Evolutionary conservation across 2,329 filamentous ascomycete genomes (phyloP), one percentile per base, ranked within the genome.

Genomic region (Ophiocordyceps sinensis): DNA sequence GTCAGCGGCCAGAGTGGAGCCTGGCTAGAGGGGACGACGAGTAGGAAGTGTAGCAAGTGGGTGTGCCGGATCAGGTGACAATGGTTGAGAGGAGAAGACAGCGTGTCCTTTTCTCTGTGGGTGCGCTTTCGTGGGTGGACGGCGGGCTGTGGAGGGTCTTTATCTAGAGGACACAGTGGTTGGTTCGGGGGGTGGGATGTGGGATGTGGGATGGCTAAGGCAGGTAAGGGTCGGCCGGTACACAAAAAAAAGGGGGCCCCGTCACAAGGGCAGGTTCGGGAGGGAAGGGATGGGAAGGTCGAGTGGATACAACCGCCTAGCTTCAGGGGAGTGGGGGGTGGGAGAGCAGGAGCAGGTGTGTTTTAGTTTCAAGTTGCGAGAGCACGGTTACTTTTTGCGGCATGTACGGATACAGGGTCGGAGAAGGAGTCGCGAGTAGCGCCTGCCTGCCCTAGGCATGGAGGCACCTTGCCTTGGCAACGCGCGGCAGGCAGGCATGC

Each of bases 141-240:
- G 32, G 39, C 23, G 32, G 39, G 15, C 31, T 39, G 38, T 34
- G 19, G 26, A 31, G 29, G 23, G 47, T 57, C 53, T 61, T 62
- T 62, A 62, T 61, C 51, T 48, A 51, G 44, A 56, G 53, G 53
- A 53, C 53, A 56, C 50, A 47, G 44, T 53, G 45, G 47, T 47
- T 36, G 23, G 43, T 38, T 43, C 17, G 26, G 11, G 8, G n/a
- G 30, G 30, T 12, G 29, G 29, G 11, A 12, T 31, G 29, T 4
- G 29, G 29, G n/a, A 10, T 4, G 30, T 2, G 30, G 30, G 39
- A 2, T 47, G 49, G 48, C 49, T 53, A 43, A 51, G 50, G 50
- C 49, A 47, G 37, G 37, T 35, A 46, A 40, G 42, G 39, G 37
- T 32, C 19, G 13, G 28, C 13, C 31, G 11, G 28, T 10, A 6